Evolutionary conservation across 768 basidiomycete species (phyloP).

Genomic region (Suillus occidentalis): DNA sequence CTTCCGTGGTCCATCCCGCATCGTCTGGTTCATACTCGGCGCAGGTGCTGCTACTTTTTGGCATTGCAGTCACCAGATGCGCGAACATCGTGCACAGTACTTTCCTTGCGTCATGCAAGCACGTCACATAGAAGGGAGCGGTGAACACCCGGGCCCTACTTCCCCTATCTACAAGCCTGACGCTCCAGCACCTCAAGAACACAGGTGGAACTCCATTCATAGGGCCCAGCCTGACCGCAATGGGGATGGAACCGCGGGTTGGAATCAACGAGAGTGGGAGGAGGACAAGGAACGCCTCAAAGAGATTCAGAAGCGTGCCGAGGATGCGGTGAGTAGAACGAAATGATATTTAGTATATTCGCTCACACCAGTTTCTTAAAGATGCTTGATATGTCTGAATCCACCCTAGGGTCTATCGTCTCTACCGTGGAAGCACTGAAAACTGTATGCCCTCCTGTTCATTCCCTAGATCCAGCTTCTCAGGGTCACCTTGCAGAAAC

Average conservation of each 20-base stretch:
- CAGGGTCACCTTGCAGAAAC: conserved; percentile 28
- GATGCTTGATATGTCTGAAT: conserved; percentile 68
- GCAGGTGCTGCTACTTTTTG: conserved; percentile 42
- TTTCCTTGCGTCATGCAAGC: conserved; percentile 29
- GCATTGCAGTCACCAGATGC: conserved; percentile 42
- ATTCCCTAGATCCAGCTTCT: not conserved
- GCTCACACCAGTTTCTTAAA: conserved; percentile 4
- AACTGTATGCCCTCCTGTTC: conserved; percentile 42
- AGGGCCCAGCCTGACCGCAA: conserved; percentile 9
- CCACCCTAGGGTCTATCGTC: conserved; percentile 62
- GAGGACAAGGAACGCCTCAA: conserved; percentile 48
- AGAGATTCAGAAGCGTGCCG: conserved; percentile 48
- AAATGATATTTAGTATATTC: not conserved
- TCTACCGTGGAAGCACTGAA: conserved; percentile 58
- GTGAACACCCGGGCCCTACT: conserved; percentile 7
- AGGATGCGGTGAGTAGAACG: conserved; percentile 43
- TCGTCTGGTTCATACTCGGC: conserved; percentile 71
- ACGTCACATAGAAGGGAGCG: conserved; percentile 20
- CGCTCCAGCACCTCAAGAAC: conserved; percentile 12
- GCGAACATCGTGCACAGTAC: conserved; percentile 38
- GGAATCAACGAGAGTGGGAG: conserved; percentile 39
- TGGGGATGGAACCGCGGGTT: conserved; percentile 19
- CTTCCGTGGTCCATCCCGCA: conserved; percentile 50
- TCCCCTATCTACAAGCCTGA: conserved; percentile 13
- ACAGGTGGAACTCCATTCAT: conserved; percentile 10